Evolutionary conservation across 257 asterid genomes (phyloP).

Genomic region (Ajuga chamaepitys): DNA sequence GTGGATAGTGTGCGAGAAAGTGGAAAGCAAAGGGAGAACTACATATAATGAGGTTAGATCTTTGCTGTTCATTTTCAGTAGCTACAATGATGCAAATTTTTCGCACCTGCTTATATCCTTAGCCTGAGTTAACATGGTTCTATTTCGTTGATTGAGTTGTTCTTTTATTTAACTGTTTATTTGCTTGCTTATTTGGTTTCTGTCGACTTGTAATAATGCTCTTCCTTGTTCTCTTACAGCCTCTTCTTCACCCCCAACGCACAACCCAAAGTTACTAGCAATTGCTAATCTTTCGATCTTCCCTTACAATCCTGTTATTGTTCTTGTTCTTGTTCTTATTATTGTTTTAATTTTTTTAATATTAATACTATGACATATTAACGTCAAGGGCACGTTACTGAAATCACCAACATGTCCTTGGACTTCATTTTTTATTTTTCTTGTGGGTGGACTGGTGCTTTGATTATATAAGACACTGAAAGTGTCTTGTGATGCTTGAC

Average conservation of each 20-base stretch:
- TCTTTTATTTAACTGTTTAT: background rate
- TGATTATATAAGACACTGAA: background rate
- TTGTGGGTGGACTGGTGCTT: background rate
- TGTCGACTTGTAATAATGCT: background rate
- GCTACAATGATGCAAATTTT: background rate
- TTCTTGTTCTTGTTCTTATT: background rate
- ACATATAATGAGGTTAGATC: constrained; percentile 90
- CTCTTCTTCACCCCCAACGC: background rate
- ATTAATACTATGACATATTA: background rate
- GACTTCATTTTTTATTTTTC: background rate
- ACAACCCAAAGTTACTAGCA: background rate
- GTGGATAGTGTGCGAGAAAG: constrained; percentile 87
- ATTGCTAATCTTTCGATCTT: background rate
- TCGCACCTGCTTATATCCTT: background rate
- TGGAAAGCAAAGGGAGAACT: constrained; percentile 98
- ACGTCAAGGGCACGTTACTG: background rate
- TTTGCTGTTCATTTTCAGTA: background rate
- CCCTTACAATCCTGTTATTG: background rate
- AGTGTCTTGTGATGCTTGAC: background rate
- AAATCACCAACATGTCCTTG: background rate
- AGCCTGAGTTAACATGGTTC: background rate
- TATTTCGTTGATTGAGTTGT: background rate
- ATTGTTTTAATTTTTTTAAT: too few relatives aligned
- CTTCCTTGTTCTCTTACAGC: background rate
- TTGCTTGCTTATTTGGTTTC: background rate